Base-by-base conservation (phyloP, 768 basidiomycete genomes). In the Cystobasidium onofrii region DNA sequence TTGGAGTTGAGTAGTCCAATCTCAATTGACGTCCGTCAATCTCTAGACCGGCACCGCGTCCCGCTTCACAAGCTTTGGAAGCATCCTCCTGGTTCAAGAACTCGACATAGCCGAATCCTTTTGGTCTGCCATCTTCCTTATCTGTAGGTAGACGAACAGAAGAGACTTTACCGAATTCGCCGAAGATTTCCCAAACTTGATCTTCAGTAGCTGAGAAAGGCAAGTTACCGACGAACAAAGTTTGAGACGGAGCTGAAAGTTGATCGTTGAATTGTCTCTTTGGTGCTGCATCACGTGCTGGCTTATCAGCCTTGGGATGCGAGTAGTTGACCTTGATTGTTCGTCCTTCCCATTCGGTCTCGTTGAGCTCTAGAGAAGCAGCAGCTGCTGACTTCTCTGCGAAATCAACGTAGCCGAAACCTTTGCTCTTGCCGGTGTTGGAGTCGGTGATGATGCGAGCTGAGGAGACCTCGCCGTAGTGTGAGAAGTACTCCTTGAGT, bases 91-190 rank as follows among this genome's bases (percentile, higher is more conserved):
- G 79, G 77, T 89, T 88, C 76, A 88, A 86, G 82, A 94, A 96
- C 82, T 97, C 92, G 79, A 99, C 90, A 82, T 98, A 98, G 25
- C 88, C 96, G 82, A 95, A 98, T 78, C 96, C 96, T 82, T 97
- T 98, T 57, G 91, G 88, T 75, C 84, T 86, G 33, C 92, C 93
- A 7, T 89, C 86, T 63, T 99, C 96, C 76, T 91, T 85, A 81
- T 98, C 93, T 44, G 93, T 96, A 34, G 93, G 92, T 63, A 99
- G 83, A 71, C 93, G 87, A 46, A 97, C 91, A 79, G 89, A 96
- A 80, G 89, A 88, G 52, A 98, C 84, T 81, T 94, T 94, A 65
- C 93, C 95, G 76, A 95, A 88, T 80, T 92, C 91, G 76, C 87
- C 88, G 82, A 98, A 99, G 77, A 87, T 85, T 81, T 90, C 87